Base-by-base conservation (phyloP, 2,329 filamentous ascomycete genomes). In the Colletotrichum aenigma region DNA sequence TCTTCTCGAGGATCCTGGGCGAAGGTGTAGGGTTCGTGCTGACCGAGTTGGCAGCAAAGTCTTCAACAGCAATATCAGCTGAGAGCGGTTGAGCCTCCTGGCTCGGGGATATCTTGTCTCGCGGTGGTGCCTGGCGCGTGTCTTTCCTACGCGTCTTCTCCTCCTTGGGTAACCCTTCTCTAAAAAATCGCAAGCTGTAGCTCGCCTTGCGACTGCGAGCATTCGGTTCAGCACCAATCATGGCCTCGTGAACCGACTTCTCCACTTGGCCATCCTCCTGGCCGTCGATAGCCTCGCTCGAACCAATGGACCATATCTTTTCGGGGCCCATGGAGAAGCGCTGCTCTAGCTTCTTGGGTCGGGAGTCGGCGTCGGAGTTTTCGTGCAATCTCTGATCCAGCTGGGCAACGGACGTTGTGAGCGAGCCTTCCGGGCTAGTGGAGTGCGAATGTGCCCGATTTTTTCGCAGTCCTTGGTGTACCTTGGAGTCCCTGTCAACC, bases 161-260 rank as follows among this genome's bases (percentile, higher is more conserved):
- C 69, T 92, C 89, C 4, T 83, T 81, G n/a, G 91, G 91, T 21
- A 93, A 84, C 38, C 91, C 92, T 82, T 93, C 91, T 76, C 91
- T 92, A 86, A 94, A 94, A 79, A 93, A 92, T 3, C 92, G 88
- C 74, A 94, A 84, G 78, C 91, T 93, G 82, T 93, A 92, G 79
- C 91, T 93, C 52, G 92, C 90, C 82, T 93, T 94, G 78, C 92
- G 90, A 79, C 92, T 94, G 69, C 92, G 90, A 61, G 90, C 89
- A 79, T 90, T 92, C 56, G 87, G 91, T 79, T 93, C 91, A n/a
- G 89, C 85, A 4, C 91, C 91, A 21, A 90, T 88, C 80, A 93
- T 86, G 32, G 90, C 90, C 77, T 93, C 91, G 7, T 90, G 87
- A 66, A 93, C 90, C n/a, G 91, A 92, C 81, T 92, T 91, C 78